These are phyloP conservation scores for Kuraishia molischiana DNA, from an alignment of 805 yeast species.

Conservation along the genomic window DNA sequence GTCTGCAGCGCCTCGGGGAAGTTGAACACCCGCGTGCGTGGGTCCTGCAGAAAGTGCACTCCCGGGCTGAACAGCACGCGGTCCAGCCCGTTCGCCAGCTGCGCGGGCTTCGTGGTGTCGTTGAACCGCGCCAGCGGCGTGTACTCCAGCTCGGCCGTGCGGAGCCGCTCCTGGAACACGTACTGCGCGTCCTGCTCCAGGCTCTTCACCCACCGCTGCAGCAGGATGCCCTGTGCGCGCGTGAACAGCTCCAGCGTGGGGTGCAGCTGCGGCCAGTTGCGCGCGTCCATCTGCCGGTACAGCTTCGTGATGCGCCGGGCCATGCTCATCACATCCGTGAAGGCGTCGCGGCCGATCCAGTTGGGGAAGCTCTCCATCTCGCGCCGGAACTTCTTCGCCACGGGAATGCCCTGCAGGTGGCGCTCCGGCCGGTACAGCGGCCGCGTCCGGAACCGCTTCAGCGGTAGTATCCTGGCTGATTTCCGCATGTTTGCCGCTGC, in stretches of 20 bases:
- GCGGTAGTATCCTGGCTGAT: too few relatives aligned
- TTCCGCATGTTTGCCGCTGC: too few relatives aligned
- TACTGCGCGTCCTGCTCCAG: background rate
- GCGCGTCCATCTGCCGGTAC: background rate
- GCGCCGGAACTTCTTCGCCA: background rate
- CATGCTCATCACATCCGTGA: background rate
- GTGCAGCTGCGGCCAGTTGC: background rate
- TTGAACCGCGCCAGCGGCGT: background rate
- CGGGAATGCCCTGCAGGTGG: background rate
- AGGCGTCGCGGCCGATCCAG: background rate
- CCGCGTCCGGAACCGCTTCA: too few relatives aligned
- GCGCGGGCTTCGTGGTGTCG: constrained; percentile 29
- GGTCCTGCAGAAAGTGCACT: constrained; percentile 69
- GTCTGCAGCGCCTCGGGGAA: constrained; percentile 50
- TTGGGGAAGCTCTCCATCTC: background rate
- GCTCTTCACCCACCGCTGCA: background rate
- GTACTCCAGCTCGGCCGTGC: background rate
- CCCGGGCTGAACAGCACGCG: constrained; percentile 74
- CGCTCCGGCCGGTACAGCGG: background rate
- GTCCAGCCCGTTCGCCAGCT: constrained; percentile 55
- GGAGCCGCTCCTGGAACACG: background rate
- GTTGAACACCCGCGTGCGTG: constrained; percentile 64
- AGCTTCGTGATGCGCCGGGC: background rate
- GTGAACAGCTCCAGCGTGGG: background rate
- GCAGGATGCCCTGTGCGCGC: background rate